Percentiles rank a stretch among this genome's conserved stretches.
Conservation (phyloP, 345 rosid genomes). For the Orychophragmus violaceus region DNA sequence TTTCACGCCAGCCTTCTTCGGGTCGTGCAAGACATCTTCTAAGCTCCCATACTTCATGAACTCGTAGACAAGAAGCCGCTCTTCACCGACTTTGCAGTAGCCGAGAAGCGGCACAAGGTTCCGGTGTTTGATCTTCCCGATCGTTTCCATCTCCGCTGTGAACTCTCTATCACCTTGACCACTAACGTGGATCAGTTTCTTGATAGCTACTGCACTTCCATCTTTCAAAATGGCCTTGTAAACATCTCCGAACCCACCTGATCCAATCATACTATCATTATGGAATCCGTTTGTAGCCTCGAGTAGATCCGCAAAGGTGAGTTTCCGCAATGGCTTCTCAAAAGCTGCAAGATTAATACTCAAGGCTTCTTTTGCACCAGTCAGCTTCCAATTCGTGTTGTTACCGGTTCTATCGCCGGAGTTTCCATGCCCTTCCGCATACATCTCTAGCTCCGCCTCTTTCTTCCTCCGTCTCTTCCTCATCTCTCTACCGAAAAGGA, state of each 20-base stretch:
- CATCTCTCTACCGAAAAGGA: slow-evolving; percentile 54
- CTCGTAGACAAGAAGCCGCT: slow-evolving; percentile 88
- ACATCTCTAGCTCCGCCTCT: slow-evolving; percentile 50
- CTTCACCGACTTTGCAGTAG: slow-evolving; percentile 87
- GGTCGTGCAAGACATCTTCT: slow-evolving; percentile 79
- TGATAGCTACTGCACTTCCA: slow-evolving; percentile 83
- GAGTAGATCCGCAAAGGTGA: slow-evolving; percentile 88
- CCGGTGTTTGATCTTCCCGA: slow-evolving; percentile 89
- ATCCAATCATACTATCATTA: slow-evolving; percentile 74
- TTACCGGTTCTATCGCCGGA: slow-evolving; percentile 58
- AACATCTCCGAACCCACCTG: slow-evolving; percentile 97
- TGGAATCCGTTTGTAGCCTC: slow-evolving; percentile 91
- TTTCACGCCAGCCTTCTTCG: slow-evolving; percentile 55
- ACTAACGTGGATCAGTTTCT: slow-evolving; percentile 84
- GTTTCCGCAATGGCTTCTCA: slow-evolving; percentile 76
- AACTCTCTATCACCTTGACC: slow-evolving; percentile 98
- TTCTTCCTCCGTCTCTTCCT: slow-evolving; percentile 72
- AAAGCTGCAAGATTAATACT: slow-evolving; percentile 87
- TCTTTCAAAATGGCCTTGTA: slow-evolving; percentile 86
- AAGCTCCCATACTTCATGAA: slow-evolving; percentile 93
- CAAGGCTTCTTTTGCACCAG: slow-evolving; percentile 62
- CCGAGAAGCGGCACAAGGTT: slow-evolving; percentile 93
- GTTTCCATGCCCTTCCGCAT: slow-evolving; percentile 40
- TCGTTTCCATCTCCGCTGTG: slow-evolving; percentile 97
- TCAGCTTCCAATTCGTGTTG: slow-evolving; percentile 66